Evolutionary conservation across 1,284 basidiomycete species (phyloP), one percentile per base, ranked within the genome.

Genomic region (Trichosporon sp.): DNA sequence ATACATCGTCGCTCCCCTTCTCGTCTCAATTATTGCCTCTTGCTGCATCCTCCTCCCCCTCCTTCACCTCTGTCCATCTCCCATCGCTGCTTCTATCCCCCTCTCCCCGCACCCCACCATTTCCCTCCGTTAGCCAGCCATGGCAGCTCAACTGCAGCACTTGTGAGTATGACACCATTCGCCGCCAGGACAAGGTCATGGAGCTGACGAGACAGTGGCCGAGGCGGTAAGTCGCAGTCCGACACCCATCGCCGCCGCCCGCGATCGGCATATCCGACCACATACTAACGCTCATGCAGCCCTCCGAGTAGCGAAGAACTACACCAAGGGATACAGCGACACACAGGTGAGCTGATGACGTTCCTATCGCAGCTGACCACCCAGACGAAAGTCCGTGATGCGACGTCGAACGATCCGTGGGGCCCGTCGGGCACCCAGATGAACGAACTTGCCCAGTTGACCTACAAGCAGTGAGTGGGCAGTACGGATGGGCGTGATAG

Each of bases 351-450:
- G 79, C 51, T 23, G 8, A 68, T 6, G 4, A 13, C 27, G 1
- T 32, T 1, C 3, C 0, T n/a, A 12, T 27, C n/a, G n/a, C n/a
- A 23, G 23, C 32, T 51, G 47, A 35, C 51, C 15, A 31, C 8
- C 0, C 92, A 98, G 84, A 90, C 93, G 65, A 98, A 98, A 83
- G 93, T 98, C 70, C 89, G 96, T 70, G 95, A 98, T 86, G 94
- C 96, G 29, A 99, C 97, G n/a, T 95, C 92, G n/a, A 99, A 99
- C 84, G 96, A 99, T 82, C 92, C 97, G 6, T 98, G 96, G 96
- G 96, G 97, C 0, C 96, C 97, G 18, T 94, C 92, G 25, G 96
- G 96, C 11, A 94, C 95, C 2, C 94, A 95, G 87, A 98, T 99
- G 97, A 98, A 98, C 85, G 96, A 98, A 85, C 89, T 99, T 74